Evolutionary conservation across 805 yeast genomes (phyloP).

Genomic region (Schizosaccharomyces lindneri): DNA sequence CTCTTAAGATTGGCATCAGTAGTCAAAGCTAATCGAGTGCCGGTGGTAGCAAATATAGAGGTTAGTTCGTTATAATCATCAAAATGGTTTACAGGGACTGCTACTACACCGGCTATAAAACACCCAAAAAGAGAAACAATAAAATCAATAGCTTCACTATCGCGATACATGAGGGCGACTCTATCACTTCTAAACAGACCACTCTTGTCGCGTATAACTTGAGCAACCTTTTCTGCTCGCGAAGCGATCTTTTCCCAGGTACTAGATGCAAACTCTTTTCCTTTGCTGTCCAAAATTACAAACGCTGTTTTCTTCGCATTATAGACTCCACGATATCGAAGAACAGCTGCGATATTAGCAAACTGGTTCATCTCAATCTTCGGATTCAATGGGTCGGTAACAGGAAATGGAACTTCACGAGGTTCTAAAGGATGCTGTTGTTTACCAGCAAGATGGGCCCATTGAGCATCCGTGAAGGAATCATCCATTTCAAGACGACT

Average conservation of each 20-base stretch:
- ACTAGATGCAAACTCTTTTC: conserved; percentile 51
- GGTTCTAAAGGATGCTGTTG: conserved; percentile 3
- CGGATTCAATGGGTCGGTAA: background rate
- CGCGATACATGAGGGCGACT: conserved; percentile 62
- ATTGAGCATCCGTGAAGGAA: background rate
- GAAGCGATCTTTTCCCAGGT: conserved; percentile 76
- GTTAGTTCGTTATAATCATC: conserved; percentile 38
- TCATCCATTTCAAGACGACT: background rate
- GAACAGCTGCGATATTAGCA: conserved; percentile 43
- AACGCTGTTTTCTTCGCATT: conserved; percentile 49
- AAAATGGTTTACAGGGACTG: conserved; percentile 67
- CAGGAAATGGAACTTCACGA: background rate
- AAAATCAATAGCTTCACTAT: conserved; percentile 63
- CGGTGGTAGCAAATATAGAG: conserved; percentile 47
- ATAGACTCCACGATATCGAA: conserved; percentile 45
- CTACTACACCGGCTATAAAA: conserved; percentile 77
- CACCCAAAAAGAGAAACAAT: conserved; percentile 73
- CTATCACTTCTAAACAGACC: conserved; percentile 60
- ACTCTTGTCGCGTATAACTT: conserved; percentile 47
- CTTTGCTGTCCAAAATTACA: conserved; percentile 44
- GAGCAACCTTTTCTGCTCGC: conserved; percentile 70
- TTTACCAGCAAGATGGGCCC: background rate
- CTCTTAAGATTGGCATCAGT: conserved; percentile 59
- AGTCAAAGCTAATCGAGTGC: conserved; percentile 51
- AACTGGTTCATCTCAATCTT: conserved; percentile 12